Conservation (phyloP, 768 basidiomycete genomes). For the Lactifluus rugatus region DNA sequence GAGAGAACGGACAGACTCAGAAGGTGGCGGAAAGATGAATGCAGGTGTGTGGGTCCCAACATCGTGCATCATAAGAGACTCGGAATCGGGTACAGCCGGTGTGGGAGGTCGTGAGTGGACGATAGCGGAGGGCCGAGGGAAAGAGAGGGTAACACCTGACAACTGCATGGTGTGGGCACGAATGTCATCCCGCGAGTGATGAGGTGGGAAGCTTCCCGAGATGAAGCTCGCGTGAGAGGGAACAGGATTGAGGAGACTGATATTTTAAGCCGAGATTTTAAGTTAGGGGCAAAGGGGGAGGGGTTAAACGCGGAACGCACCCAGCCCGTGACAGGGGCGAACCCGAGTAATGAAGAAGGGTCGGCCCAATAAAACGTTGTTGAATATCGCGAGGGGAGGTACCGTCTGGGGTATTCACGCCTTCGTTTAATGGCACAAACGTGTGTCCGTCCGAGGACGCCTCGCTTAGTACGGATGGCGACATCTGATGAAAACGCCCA, state of each 20-base stretch:
- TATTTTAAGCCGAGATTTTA: background rate
- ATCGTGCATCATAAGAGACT: slow-evolving; percentile 15
- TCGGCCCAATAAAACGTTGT: slow-evolving; percentile 9
- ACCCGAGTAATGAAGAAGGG: slow-evolving; percentile 11
- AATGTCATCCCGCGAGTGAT: slow-evolving; percentile 55
- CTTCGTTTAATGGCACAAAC: slow-evolving; percentile 11
- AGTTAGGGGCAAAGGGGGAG: background rate
- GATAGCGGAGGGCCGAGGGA: slow-evolving; percentile 21
- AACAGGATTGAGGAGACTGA: slow-evolving; percentile 47
- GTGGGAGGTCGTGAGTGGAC: slow-evolving; percentile 23
- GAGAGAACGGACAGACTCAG: slow-evolving; percentile 12
- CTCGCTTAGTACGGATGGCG: slow-evolving; percentile 10
- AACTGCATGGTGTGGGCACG: slow-evolving; percentile 58
- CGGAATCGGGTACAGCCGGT: slow-evolving; percentile 33
- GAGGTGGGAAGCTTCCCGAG: slow-evolving; percentile 19
- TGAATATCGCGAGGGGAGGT: slow-evolving; percentile 22
- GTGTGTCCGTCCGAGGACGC: slow-evolving; percentile 13
- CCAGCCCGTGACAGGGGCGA: slow-evolving; percentile 26
- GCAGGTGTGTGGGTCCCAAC: slow-evolving; percentile 11
- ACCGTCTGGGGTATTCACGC: background rate
- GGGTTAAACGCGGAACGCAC: slow-evolving; percentile 17
- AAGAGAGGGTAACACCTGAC: slow-evolving; percentile 40
- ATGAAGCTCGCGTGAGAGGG: slow-evolving; percentile 22
- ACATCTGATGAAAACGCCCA: background rate
- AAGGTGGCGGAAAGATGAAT: slow-evolving; percentile 14